Evolutionary conservation across 148 eudicot genomes (phyloP).

Genomic region (Amaranthus palmeri): DNA sequence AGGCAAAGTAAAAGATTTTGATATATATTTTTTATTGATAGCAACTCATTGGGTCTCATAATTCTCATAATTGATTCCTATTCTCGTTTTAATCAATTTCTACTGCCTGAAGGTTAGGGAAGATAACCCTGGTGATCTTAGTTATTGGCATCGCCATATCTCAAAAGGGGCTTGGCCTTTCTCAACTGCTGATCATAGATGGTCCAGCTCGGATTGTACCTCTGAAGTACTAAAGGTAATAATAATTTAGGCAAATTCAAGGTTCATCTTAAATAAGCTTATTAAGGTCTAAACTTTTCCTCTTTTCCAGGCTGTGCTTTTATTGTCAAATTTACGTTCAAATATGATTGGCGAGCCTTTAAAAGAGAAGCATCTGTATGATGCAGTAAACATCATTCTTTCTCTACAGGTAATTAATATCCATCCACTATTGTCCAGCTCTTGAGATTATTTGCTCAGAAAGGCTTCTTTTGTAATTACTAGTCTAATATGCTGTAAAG

Average conservation of each 20-base stretch:
- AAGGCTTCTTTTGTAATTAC: no score
- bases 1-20: no score
- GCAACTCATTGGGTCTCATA: no score
- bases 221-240: constrained; percentile 93
- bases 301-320: constrained; percentile 59
- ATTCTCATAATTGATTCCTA: no score
- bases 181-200: constrained; percentile 94
- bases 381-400: constrained; percentile 77
- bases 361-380: constrained; percentile 54
- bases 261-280: neutral
- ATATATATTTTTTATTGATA: no score
- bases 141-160: constrained; percentile 85
- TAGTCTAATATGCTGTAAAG: no score
- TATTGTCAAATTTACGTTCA: constrained; percentile 65
- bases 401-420: constrained; percentile 70
- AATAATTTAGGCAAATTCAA: constrained; percentile 14
- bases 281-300: constrained; percentile 8
- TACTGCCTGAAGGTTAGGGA: constrained; percentile 56
- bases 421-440: no score
- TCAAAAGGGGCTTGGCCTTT: constrained; percentile 99
- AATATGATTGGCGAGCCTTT: constrained; percentile 75
- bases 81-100: constrained; percentile 8
- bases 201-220: constrained; percentile 98
- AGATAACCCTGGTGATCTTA: constrained; percentile 79
- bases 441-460: no score